phyloP scores from a whole-genome alignment of 768 basidiomycete genomes.

The Pleurotus eryngii region DNA sequence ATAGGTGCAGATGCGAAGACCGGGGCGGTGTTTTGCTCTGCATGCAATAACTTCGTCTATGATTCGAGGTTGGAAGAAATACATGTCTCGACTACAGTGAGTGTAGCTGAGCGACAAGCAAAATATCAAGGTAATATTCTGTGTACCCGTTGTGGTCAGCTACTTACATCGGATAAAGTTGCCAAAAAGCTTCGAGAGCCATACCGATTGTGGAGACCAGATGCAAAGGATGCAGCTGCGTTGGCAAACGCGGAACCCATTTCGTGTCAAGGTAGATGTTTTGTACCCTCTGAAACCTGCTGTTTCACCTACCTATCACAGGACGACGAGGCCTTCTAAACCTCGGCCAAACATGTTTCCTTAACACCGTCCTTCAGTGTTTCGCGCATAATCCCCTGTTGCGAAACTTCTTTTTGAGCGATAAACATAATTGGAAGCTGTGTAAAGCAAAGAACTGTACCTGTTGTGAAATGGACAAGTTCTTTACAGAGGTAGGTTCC shows the following conservation, averaged over 20 bases:
- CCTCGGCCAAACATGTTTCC: conserved; percentile 90
- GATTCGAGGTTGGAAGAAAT: conserved; percentile 48
- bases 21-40: conserved; percentile 71
- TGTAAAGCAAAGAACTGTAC: conserved; percentile 77
- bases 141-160: too few species aligned
- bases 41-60: conserved; percentile 76
- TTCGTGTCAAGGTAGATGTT: conserved; percentile 68
- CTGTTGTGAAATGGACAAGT: conserved; percentile 90
- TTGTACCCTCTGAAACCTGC: not conserved
- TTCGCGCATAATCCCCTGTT: conserved; percentile 89
- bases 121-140: conserved; percentile 49
- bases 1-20: conserved; percentile 72
- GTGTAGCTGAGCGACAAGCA: conserved; percentile 58
- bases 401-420: conserved; percentile 85
- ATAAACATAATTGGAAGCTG: conserved; percentile 75
- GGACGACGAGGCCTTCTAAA: conserved; percentile 85
- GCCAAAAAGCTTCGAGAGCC: conserved; percentile 32
- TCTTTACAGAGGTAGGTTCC: conserved; percentile 63
- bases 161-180: conserved; percentile 18
- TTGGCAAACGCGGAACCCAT: conserved; percentile 50
- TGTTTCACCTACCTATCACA: conserved; percentile 20
- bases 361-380: conserved; percentile 87
- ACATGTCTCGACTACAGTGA: conserved; percentile 40
- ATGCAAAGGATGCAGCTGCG: conserved; percentile 32
- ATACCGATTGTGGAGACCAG: conserved; percentile 38